Conservation (phyloP, 371 early-diverging fungal genomes). For the Quaeritorhiza haematococci region DNA sequence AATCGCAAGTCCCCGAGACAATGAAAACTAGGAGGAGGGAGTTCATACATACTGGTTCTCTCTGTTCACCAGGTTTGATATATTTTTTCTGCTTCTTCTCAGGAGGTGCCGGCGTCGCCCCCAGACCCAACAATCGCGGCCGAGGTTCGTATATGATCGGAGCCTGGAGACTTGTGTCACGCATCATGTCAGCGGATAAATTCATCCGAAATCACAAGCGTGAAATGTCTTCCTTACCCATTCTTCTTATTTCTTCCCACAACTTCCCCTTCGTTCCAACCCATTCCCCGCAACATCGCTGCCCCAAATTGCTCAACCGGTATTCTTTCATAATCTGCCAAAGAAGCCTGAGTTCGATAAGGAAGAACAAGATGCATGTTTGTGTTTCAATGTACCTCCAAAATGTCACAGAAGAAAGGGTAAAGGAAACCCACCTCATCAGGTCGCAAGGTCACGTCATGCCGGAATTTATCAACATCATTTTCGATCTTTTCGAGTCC, state of each 20-base stretch:
- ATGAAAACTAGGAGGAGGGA: neutral
- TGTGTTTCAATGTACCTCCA: too few species aligned
- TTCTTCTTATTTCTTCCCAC: slow-evolving; percentile 49
- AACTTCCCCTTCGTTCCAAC: slow-evolving; percentile 76
- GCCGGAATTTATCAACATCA: slow-evolving; percentile 43
- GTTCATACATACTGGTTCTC: slow-evolving; percentile 2
- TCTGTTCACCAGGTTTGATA: slow-evolving; percentile 16
- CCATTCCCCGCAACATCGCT: slow-evolving; percentile 86
- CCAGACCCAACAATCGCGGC: slow-evolving; percentile 68
- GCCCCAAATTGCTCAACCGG: slow-evolving; percentile 88
- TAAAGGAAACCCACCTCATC: slow-evolving; percentile 51
- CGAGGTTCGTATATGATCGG: slow-evolving; percentile 51
- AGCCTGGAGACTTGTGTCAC: slow-evolving; percentile 22
- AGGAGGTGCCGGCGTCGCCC: slow-evolving; percentile 49
- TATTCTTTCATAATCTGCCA: slow-evolving; percentile 77
- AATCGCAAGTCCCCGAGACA: neutral
- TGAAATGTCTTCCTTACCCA: slow-evolving; percentile 22
- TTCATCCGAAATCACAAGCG: slow-evolving; percentile 11
- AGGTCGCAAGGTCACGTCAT: slow-evolving; percentile 41
- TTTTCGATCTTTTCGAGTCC: slow-evolving; percentile 18
- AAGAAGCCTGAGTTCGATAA: slow-evolving; percentile 58
- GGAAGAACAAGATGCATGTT: too few species aligned
- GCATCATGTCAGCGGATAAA: slow-evolving; percentile 33
- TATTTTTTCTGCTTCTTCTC: slow-evolving; percentile 22
- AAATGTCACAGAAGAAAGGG: slow-evolving; percentile 42